Base-by-base conservation (phyloP, 371 early-diverging fungal species). In the Rhizopus arrhizus region DNA sequence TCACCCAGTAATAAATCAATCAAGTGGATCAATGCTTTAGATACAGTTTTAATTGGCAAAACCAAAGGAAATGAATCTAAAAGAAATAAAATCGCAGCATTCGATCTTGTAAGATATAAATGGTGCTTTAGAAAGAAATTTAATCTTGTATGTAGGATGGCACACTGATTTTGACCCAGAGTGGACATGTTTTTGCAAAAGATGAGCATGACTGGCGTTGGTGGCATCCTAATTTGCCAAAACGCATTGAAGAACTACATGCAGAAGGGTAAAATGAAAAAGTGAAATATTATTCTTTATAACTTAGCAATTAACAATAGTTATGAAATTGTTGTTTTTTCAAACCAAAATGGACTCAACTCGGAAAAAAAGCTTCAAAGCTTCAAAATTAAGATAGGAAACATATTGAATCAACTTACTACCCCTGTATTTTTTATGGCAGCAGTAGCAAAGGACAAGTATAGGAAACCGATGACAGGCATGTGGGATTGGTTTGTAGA, bases 401-500 rank as follows among this genome's bases (percentile, higher is more conserved):
- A 65, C 35, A 80, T 89, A 6, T 57, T 75, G 8, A 50, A 41
- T 8, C 62, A 74, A 59, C 40, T 81, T 48, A 72, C 72, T 32
- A 62, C 86, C 3, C 85, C 89, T 2, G 69, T 92, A 9, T 62
- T 77, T 22, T 65, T 92, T 29, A 64, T 91, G 29, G 90, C 83
- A 45, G 90, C 91, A 3, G 66, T 82, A 62, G 72, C 72, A 28
- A 85, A 89, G 53, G 89, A 91, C 62, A 73, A 74, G 29, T 86
- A 85, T 73, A 78, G 97, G 31, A 96, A 96, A 54, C 97, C 97
- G 0, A 81, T 86, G 61, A 84, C 86, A 2, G 95, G 93, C 0
- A 91, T 92, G 83, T 95, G 95, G 95, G 81, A 90, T 16, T 73
- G 74, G 57, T 72, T 86, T 52, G 81, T 75, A 4, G 57, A 67